Conservation (phyloP, 305 asterid genomes). For the Solanum hybrid region DNA sequence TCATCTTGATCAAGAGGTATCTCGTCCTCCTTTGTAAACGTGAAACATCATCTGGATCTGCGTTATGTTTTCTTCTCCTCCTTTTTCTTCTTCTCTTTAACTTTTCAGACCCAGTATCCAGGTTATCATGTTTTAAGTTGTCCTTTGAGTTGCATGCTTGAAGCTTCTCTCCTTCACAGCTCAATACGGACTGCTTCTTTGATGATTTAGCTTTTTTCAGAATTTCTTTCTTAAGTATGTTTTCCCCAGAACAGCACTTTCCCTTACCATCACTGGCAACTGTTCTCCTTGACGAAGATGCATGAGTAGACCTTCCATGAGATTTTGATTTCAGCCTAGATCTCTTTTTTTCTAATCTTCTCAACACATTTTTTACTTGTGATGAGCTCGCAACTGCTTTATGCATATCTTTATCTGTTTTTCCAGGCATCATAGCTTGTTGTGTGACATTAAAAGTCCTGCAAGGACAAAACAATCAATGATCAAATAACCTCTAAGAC, state of each 20-base stretch:
- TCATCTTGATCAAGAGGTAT: constrained; percentile 71
- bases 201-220: constrained; percentile 35
- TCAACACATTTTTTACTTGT: constrained; percentile 20
- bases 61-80: constrained; percentile 43
- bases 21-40: constrained; percentile 82
- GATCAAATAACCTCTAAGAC: not conserved
- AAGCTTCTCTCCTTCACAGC: not conserved
- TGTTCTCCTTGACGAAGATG: constrained; percentile 27
- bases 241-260: constrained; percentile 31
- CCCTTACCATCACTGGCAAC: constrained; percentile 24
- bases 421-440: constrained; percentile 12
- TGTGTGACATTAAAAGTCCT: not conserved
- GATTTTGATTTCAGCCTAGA: constrained; percentile 35
- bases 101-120: constrained; percentile 24
- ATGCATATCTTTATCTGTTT: constrained; percentile 16
- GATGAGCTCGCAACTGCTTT: constrained; percentile 8
- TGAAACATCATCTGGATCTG: constrained; percentile 70
- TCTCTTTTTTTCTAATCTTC: constrained; percentile 33
- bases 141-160: constrained; percentile 7
- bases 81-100: constrained; percentile 36
- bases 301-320: constrained; percentile 17
- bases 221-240: constrained; percentile 29
- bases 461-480: not conserved
- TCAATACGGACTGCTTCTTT: constrained; percentile 20
- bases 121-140: constrained; percentile 16